These are phyloP conservation scores for Phallus indusiatus DNA, from an alignment of 768 basidiomycete genomes.

Conservation along the genomic window DNA sequence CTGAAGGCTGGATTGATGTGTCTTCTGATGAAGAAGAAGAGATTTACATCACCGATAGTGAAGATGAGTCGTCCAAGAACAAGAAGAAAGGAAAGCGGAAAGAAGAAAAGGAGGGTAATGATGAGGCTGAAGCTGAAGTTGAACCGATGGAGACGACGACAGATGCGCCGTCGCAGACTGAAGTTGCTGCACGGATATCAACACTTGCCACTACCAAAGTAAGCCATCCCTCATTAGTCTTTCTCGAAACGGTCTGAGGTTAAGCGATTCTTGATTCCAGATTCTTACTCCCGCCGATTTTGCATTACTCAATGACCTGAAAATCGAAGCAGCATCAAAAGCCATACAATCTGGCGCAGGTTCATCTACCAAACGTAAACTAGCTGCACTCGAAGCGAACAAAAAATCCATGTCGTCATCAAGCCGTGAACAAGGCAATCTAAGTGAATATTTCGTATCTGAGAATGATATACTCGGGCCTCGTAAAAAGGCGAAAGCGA, in stretches of 20 bases:
- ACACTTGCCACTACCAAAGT: constrained; percentile 79
- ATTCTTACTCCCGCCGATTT: constrained; percentile 98
- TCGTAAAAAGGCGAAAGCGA: constrained; percentile 85
- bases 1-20: constrained; percentile 75
- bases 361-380: constrained; percentile 70
- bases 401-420: constrained; percentile 35
- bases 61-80: constrained; percentile 38
- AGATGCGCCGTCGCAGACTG: constrained; percentile 16
- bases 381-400: constrained; percentile 66
- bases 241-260: not conserved
- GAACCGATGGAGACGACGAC: constrained; percentile 12
- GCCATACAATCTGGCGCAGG: constrained; percentile 65
- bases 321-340: constrained; percentile 64
- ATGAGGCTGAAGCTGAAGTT: too few relatives aligned
- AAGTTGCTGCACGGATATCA: constrained; percentile 37
- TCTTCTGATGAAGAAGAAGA: constrained; percentile 55
- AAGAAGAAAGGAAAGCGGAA: constrained; percentile 9
- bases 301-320: constrained; percentile 80
- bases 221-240: constrained; percentile 2
- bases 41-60: constrained; percentile 78
- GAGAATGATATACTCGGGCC: constrained; percentile 91
- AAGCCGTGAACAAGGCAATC: constrained; percentile 23
- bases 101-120: constrained; percentile 12
- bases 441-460: constrained; percentile 60
- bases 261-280: constrained; percentile 29